Evolutionary conservation across 768 basidiomycete genomes (phyloP).

Genomic region (Tylopilus balloui): DNA sequence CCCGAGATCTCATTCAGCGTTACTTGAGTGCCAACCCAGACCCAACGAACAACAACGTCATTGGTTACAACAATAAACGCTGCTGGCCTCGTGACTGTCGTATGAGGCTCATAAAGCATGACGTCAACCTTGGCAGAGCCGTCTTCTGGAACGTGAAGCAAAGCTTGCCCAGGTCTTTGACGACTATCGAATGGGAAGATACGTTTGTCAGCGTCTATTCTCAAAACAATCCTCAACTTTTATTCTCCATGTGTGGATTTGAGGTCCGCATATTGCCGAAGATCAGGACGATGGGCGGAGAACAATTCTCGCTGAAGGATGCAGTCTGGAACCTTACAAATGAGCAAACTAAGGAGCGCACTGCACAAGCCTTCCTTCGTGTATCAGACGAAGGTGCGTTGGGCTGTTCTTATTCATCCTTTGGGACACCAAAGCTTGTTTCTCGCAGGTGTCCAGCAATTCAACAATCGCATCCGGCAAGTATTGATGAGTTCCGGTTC

Average conservation of each 20-base stretch:
- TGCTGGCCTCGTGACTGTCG: conserved; percentile 99
- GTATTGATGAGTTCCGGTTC: conserved; percentile 98
- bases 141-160: conserved; percentile 99
- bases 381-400: conserved; percentile 86
- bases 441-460: conserved; percentile 76
- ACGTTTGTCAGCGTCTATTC: conserved; percentile 97
- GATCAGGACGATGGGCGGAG: conserved; percentile 90
- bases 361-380: conserved; percentile 95
- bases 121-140: conserved; percentile 96
- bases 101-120: conserved; percentile 98
- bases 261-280: conserved; percentile 97
- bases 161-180: conserved; percentile 88
- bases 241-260: conserved; percentile 99
- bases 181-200: conserved; percentile 99
- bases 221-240: conserved; percentile 92
- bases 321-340: conserved; percentile 97
- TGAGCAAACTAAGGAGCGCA: conserved; percentile 95
- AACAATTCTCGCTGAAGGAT: conserved; percentile 95
- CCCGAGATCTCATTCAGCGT: conserved; percentile 94
- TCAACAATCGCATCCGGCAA: conserved; percentile 95
- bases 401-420: no score
- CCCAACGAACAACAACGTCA: conserved; percentile 98
- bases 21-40: conserved; percentile 97
- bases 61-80: conserved; percentile 98
- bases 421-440: not conserved